A percentile compares a stretch with the other conserved stretches of the same genome.
These are phyloP conservation scores for Penicillium sp. DNA, from an alignment of 2,329 filamentous ascomycete species.

Conservation along the genomic window DNA sequence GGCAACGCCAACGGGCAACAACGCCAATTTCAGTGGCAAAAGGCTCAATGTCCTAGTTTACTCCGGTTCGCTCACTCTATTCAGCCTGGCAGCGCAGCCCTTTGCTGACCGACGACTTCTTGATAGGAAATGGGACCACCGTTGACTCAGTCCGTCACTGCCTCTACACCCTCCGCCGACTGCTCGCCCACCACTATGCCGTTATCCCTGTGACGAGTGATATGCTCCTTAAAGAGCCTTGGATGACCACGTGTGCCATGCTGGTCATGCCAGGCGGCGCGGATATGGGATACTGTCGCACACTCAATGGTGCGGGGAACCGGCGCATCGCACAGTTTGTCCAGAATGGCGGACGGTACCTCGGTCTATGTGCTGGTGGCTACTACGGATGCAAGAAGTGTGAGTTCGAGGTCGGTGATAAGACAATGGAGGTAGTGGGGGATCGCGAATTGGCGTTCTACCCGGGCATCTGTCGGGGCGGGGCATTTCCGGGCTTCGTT, in stretches of 20 bases:
- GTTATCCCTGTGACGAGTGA: slow-evolving; percentile 79
- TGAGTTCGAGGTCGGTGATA: slow-evolving; percentile 88
- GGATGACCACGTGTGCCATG: slow-evolving; percentile 80
- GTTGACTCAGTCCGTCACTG: slow-evolving; percentile 86
- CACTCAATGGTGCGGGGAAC: slow-evolving; percentile 85
- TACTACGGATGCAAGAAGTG: slow-evolving; percentile 82
- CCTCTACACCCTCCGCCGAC: slow-evolving; percentile 77
- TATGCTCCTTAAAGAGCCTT: slow-evolving; percentile 84
- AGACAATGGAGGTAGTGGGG: slow-evolving; percentile 78
- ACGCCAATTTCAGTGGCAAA: slow-evolving; percentile 56
- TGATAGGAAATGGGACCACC: slow-evolving; percentile 75
- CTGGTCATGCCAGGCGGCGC: slow-evolving; percentile 91
- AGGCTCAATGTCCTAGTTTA: slow-evolving; percentile 92
- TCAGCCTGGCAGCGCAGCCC: slow-evolving; percentile 23
- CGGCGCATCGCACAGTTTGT: slow-evolving; percentile 80
- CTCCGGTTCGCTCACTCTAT: slow-evolving; percentile 59
- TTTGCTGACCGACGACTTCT: slow-evolving; percentile 28
- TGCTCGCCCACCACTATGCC: slow-evolving; percentile 87
- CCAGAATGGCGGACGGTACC: slow-evolving; percentile 75
- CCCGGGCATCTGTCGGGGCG: slow-evolving; percentile 78
- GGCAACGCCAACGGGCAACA: slow-evolving; percentile 30
- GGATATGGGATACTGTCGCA: slow-evolving; percentile 87
- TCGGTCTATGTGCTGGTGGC: slow-evolving; percentile 90
- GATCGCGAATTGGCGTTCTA: slow-evolving; percentile 83
- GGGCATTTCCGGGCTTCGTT: slow-evolving; percentile 84